Percentiles rank a stretch among this genome's conserved stretches.
These are phyloP conservation scores for Aspergillus thermomutatus DNA, from an alignment of 2,329 filamentous ascomycete species.

Conservation along the genomic window DNA sequence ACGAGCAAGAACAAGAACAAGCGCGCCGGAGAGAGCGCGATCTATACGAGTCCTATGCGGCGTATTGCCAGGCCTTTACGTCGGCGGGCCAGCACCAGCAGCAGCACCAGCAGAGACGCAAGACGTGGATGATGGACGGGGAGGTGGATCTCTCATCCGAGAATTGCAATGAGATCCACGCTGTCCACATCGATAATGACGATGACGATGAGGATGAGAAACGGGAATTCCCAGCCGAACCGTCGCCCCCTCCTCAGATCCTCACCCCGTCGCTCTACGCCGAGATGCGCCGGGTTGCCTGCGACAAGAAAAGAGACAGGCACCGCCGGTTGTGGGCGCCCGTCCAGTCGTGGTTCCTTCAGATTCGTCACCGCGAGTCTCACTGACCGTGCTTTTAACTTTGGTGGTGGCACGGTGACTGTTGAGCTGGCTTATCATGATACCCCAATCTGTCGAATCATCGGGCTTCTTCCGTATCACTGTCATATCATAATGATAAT, in stretches of 20 bases:
- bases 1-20: neutral
- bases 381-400: neutral
- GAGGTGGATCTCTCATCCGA: too few relatives aligned
- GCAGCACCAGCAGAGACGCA: neutral
- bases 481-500: too few relatives aligned
- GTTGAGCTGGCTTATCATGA: neutral
- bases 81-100: neutral
- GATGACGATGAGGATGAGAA: neutral
- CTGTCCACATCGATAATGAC: too few relatives aligned
- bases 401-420: neutral
- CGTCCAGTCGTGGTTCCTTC: neutral
- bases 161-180: too few relatives aligned
- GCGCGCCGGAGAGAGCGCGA: neutral
- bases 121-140: neutral
- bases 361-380: neutral
- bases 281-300: neutral
- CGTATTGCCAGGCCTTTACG: slow-evolving; percentile 13
- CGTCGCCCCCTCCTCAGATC: neutral
- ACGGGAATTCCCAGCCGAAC: neutral
- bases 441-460: neutral
- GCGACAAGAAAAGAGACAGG: neutral
- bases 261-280: slow-evolving; percentile 1
- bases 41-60: slow-evolving; percentile 7
- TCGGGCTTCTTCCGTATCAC: too few relatives aligned
- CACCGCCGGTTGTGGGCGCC: neutral